A percentile compares a stretch with the other conserved stretches of the same genome.
phyloP scores from a whole-genome alignment of 1,139 yeast species.

The Pneumocystis oryctolagi region DNA sequence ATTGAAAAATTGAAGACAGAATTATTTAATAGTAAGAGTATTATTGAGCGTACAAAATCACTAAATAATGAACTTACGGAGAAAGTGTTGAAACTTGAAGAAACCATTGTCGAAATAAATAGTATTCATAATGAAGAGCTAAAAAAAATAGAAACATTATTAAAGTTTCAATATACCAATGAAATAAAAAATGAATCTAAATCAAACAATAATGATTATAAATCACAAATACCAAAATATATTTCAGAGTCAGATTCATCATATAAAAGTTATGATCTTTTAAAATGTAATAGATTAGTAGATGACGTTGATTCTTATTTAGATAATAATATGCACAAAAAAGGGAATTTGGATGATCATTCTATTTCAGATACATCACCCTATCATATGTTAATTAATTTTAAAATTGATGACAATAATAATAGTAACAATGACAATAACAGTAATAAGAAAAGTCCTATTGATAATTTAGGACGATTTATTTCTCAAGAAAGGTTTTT shows the following conservation, averaged over 20 bases:
- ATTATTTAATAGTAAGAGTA: slow-evolving; percentile 10
- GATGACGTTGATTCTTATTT: background rate
- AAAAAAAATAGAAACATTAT: background rate
- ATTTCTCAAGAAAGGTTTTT: background rate
- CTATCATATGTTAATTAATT: background rate
- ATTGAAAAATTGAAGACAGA: slow-evolving; percentile 6
- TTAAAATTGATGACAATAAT: background rate
- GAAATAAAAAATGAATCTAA: background rate
- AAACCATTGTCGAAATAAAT: background rate
- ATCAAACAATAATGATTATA: background rate
- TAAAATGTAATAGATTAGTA: background rate
- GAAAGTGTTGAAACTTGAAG: background rate
- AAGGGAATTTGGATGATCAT: too few relatives aligned
- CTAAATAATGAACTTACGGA: background rate
- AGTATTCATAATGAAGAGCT: background rate
- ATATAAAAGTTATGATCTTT: background rate
- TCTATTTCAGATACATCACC: background rate
- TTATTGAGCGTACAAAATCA: slow-evolving; percentile 5
- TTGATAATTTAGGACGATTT: background rate
- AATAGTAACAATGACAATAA: background rate
- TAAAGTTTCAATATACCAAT: background rate
- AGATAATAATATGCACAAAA: background rate
- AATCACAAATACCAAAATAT: background rate
- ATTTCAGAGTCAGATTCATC: background rate
- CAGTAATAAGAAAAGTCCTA: background rate